Conservation (phyloP, 1,284 basidiomycete species). For the Apiotrichum sp. region DNA sequence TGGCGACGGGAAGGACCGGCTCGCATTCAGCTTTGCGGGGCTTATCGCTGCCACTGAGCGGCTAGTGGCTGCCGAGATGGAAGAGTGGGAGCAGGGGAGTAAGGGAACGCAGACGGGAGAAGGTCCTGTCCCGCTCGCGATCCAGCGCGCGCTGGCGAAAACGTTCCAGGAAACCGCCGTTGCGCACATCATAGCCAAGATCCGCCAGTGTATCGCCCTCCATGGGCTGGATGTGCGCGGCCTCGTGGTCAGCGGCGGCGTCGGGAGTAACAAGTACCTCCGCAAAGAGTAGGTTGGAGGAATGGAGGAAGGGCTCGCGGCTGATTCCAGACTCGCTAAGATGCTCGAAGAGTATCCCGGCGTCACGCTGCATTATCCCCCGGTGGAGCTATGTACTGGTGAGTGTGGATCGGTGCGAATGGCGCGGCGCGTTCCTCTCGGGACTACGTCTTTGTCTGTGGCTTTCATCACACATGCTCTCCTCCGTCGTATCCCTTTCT, state of each 20-base stretch:
- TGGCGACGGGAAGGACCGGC: conserved; percentile 12
- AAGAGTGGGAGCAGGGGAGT: background rate
- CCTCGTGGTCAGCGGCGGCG: conserved; percentile 81
- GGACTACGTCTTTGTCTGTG: too few relatives aligned
- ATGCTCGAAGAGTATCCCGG: conserved; percentile 18
- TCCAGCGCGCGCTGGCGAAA: conserved; percentile 52
- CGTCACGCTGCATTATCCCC: conserved; percentile 55
- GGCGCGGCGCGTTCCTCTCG: too few relatives aligned
- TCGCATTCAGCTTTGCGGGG: conserved; percentile 71
- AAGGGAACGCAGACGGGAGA: conserved; percentile 1
- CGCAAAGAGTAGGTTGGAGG: conserved; percentile 54
- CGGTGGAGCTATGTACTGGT: conserved; percentile 75
- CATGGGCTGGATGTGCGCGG: conserved; percentile 48
- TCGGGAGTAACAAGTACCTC: conserved; percentile 73
- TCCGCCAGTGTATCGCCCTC: conserved; percentile 58
- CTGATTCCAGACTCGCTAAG: conserved; percentile 17
- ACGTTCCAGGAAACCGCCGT: conserved; percentile 68
- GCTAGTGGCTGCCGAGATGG: conserved; percentile 1
- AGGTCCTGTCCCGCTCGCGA: conserved; percentile 1
- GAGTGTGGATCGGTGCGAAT: conserved; percentile 6
- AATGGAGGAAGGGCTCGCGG: background rate
- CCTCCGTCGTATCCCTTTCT: background rate
- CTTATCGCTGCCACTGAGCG: conserved; percentile 57
- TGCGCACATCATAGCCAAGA: conserved; percentile 67
- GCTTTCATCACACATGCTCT: too few relatives aligned